Percentiles rank a stretch among this genome's conserved stretches.
Conservation (phyloP, 805 yeast species). For the Blastobotrys robertii region DNA sequence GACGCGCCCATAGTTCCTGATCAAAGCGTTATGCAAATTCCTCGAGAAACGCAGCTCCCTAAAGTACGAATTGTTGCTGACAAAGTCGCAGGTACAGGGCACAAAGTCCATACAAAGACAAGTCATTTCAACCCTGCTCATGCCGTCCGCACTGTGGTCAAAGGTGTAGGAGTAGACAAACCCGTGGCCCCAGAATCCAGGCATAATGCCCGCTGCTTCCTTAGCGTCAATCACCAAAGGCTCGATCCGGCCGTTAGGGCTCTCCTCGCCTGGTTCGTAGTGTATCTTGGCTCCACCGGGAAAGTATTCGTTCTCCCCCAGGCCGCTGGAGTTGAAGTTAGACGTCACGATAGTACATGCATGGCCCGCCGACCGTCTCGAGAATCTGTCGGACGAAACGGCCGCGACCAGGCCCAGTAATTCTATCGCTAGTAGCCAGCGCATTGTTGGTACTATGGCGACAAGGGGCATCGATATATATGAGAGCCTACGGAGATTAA, state of each 20-base stretch:
- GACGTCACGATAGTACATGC: not conserved
- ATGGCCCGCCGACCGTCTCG: not conserved
- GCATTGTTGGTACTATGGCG: not conserved
- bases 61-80: not conserved
- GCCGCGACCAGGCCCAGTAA: not conserved
- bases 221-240: not conserved
- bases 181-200: constrained; percentile 9
- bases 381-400: not conserved
- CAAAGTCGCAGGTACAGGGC: constrained; percentile 6
- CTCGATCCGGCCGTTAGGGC: constrained; percentile 4
- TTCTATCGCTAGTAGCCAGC: not conserved
- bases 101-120: constrained; percentile 5
- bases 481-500: too few relatives aligned
- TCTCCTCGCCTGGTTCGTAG: constrained; percentile 4
- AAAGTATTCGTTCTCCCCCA: not conserved
- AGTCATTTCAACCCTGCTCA: not conserved
- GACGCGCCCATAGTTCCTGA: not conserved
- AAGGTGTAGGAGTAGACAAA: constrained; percentile 5
- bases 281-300: constrained; percentile 7
- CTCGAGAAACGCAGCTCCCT: not conserved
- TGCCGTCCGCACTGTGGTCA: not conserved
- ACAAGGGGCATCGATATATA: too few relatives aligned
- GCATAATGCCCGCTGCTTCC: constrained; percentile 3
- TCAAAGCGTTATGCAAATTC: not conserved
- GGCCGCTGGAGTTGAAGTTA: constrained; percentile 3